Base-by-base conservation (phyloP, 352 stramenopile species). In the Pythium aphanidermatum region DNA sequence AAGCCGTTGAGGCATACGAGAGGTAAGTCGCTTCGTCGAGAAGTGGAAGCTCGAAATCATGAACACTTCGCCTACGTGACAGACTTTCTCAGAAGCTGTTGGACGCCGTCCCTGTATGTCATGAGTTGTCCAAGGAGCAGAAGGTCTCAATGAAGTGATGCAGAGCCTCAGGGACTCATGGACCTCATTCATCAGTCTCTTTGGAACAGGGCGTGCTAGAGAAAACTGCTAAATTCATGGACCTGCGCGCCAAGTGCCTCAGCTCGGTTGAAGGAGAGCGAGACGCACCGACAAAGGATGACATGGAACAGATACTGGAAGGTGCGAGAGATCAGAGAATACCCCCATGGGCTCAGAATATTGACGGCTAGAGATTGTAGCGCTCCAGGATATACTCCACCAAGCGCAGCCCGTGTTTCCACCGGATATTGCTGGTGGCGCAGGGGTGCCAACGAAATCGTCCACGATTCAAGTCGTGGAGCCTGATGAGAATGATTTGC, bases 1-100 rank as follows among this genome's bases (percentile, higher is more conserved):
- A 88, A 38, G 73, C 75, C 3, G 73, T 88, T n/a, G 75, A 88
- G 42, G 70, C 70, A 26, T 88, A 88, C 42, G 75, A 88, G 46
- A 44, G 69, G 74, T 87, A n/a, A n/a, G n/a, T n/a, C n/a, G 44
- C 12, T 60, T 58, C 14, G n/a, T 4, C 12, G 3, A 28, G 16
- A 37, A 26, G 34, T 30, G 25, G 11, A 58, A 16, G n/a, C n/a
- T n/a, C n/a, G n/a, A n/a, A n/a, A n/a, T n/a, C n/a, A n/a, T n/a
- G n/a, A n/a, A n/a, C n/a, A n/a, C 21, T 26, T 20, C 12, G 10
- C 13, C 0, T 5, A 12, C 27, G 16, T 51, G 4, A 37, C 23
- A 16, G 37, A 29, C 0, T 25, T 14, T 34, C 21, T 26, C 1
- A 12, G 11, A 33, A 2, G 21, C 16, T 41, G n/a, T 19, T 13